These are phyloP conservation scores for Viola odorata DNA, from an alignment of 345 rosid species.

Conservation along the genomic window DNA sequence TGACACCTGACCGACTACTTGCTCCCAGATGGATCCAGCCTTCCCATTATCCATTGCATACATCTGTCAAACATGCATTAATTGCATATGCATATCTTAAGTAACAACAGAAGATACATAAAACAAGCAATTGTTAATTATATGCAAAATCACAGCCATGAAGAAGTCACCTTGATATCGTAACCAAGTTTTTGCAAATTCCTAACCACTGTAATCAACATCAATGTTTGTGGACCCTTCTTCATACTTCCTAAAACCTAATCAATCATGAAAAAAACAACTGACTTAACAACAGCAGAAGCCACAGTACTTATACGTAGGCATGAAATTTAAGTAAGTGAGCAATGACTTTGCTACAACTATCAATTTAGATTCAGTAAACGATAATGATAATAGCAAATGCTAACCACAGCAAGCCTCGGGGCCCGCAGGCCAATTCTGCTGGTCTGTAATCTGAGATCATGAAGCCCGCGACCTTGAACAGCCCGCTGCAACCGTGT, in stretches of 20 bases:
- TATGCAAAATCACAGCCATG: not conserved
- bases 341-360: too few relatives aligned
- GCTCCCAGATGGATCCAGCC: slow-evolving; percentile 59
- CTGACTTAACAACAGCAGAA: not conserved
- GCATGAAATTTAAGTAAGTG: too few relatives aligned
- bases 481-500: slow-evolving; percentile 26
- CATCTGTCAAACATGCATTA: slow-evolving; percentile 46
- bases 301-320: too few relatives aligned
- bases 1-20: slow-evolving; percentile 46
- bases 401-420: slow-evolving; percentile 77
- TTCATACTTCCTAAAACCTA: slow-evolving; percentile 81
- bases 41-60: slow-evolving; percentile 55
- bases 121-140: not conserved
- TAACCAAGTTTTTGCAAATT: slow-evolving; percentile 84
- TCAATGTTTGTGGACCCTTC: slow-evolving; percentile 59
- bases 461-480: slow-evolving; percentile 51
- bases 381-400: too few relatives aligned
- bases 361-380: too few relatives aligned
- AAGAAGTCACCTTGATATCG: slow-evolving; percentile 51
- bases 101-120: slow-evolving; percentile 7
- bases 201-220: slow-evolving; percentile 72
- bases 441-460: slow-evolving; percentile 27
- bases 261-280: slow-evolving; percentile 11
- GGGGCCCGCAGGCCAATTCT: slow-evolving; percentile 82
- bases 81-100: slow-evolving; percentile 31